Evolutionary conservation across 148 eudicot species (phyloP).

Genomic region (Chenopodium quinoa): DNA sequence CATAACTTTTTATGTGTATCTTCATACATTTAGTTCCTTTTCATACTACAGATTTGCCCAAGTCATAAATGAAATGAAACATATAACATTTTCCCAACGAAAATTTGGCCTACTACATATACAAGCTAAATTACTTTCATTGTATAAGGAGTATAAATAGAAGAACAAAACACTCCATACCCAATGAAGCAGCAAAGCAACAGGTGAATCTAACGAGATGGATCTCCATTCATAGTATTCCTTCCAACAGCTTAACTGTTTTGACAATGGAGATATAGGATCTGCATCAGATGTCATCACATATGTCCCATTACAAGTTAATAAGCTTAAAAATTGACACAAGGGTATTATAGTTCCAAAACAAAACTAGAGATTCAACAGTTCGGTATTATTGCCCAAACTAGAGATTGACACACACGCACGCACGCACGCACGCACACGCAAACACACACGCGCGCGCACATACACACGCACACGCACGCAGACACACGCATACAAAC

Average conservation of each 20-base stretch:
- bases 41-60: background rate
- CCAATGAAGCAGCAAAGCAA: conserved; percentile 87
- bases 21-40: background rate
- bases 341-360: conserved; percentile 9
- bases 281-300: conserved; percentile 45
- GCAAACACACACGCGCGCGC: too few relatives aligned
- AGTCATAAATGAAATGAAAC: background rate
- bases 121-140: background rate
- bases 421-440: too few relatives aligned
- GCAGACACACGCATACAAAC: too few relatives aligned
- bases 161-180: conserved; percentile 32
- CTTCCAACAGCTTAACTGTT: conserved; percentile 64
- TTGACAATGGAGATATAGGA: conserved; percentile 47
- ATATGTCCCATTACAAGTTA: conserved; percentile 12
- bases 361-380: background rate
- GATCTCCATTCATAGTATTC: conserved; percentile 92
- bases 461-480: too few relatives aligned
- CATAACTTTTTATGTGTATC: background rate
- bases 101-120: background rate
- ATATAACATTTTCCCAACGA: background rate
- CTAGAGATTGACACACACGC: too few relatives aligned
- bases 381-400: too few relatives aligned
- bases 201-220: conserved; percentile 72
- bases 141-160: background rate
- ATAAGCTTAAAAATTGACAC: background rate